These are phyloP conservation scores for Salix exigua DNA, from an alignment of 345 rosid genomes.

Conservation along the genomic window DNA sequence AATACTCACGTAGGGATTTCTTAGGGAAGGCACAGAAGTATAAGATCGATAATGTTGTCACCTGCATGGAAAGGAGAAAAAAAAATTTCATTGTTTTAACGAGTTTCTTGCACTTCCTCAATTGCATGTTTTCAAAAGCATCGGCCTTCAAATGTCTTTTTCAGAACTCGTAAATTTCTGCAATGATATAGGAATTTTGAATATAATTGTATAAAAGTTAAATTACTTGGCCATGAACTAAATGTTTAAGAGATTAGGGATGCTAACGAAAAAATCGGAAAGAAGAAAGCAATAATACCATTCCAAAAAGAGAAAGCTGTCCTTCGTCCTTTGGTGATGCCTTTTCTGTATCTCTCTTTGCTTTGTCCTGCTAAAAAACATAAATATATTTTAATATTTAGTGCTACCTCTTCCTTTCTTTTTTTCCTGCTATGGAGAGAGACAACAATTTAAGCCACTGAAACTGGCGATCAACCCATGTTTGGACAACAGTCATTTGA, in stretches of 20 bases:
- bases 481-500: too few relatives aligned
- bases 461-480: not conserved
- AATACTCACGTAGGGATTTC: too few relatives aligned
- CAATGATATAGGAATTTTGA: not conserved
- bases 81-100: not conserved
- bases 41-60: not conserved
- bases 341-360: not conserved
- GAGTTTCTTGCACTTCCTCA: not conserved
- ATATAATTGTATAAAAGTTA: not conserved
- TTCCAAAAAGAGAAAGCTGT: accelerated
- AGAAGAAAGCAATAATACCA: not conserved
- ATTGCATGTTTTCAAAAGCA: not conserved
- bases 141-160: too few relatives aligned
- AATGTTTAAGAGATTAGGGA: too few relatives aligned
- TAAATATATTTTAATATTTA: not conserved
- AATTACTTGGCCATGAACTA: too few relatives aligned
- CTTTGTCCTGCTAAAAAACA: not conserved
- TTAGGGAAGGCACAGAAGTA: not conserved
- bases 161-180: not conserved
- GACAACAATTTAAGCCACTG: not conserved
- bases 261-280: not conserved
- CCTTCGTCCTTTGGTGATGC: not conserved
- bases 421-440: not conserved
- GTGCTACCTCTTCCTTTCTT: too few relatives aligned
- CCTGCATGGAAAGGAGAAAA: not conserved